phyloP scores from a whole-genome alignment of 441 rosid genomes.

The Bruguiera hainesii region DNA sequence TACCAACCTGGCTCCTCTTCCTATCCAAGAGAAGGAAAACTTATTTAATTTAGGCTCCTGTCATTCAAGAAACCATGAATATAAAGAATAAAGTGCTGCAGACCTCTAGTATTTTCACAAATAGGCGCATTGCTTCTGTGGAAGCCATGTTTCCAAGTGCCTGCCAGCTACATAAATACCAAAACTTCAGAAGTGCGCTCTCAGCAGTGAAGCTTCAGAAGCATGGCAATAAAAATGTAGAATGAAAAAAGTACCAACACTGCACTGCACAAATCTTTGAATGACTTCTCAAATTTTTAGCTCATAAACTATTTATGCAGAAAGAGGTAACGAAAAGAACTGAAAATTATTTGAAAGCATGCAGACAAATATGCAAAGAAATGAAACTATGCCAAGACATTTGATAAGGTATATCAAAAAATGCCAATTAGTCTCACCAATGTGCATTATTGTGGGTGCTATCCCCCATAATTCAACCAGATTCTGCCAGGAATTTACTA shows the following conservation, averaged over 20 bases:
- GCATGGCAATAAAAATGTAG: too few species aligned
- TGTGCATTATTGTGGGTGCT: background rate
- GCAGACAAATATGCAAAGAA: too few species aligned
- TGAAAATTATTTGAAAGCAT: too few species aligned
- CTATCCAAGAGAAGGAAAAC: constrained; percentile 31
- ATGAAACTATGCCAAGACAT: too few species aligned
- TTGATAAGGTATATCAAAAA: too few species aligned
- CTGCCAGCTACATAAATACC: constrained; percentile 70
- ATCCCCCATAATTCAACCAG: background rate
- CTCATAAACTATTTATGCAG: too few species aligned
- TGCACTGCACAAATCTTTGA: too few species aligned
- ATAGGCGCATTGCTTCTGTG: constrained; percentile 99
- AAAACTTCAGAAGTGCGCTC: constrained; percentile 15
- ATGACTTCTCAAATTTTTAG: too few species aligned
- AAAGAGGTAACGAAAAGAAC: too few species aligned
- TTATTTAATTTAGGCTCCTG: constrained; percentile 6
- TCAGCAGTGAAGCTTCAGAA: background rate
- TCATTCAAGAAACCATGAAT: constrained; percentile 12
- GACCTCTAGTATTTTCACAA: constrained; percentile 99
- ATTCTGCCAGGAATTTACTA: too few species aligned
- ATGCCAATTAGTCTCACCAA: too few species aligned
- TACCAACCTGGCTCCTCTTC: constrained; percentile 99
- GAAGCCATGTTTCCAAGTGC: constrained; percentile 89
- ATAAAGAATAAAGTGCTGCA: constrained; percentile 16
- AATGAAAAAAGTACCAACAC: too few species aligned